Evolutionary conservation across 805 yeast species (phyloP).

Genomic region (Candida glaebosa): DNA sequence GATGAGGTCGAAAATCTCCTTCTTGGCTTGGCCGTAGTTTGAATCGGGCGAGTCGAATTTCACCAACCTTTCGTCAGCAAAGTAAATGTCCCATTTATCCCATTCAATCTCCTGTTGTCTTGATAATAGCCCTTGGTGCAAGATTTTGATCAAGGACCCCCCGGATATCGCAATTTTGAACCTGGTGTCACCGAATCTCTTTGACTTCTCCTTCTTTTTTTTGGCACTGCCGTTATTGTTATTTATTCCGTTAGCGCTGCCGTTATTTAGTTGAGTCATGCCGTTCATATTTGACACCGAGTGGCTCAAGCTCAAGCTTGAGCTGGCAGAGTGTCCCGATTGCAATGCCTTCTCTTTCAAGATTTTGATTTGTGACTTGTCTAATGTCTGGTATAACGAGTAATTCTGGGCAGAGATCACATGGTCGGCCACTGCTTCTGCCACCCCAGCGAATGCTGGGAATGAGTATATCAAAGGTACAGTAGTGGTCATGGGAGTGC

Average conservation of each 20-base stretch:
- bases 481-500: conserved; percentile 73
- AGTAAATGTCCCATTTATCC: conserved; percentile 94
- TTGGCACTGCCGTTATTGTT: too few relatives aligned
- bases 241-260: conserved; percentile 15
- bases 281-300: neutral
- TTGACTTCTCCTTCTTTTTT: conserved; percentile 35
- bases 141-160: conserved; percentile 84
- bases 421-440: conserved; percentile 96
- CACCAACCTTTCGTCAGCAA: conserved; percentile 94
- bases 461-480: conserved; percentile 93
- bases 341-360: conserved; percentile 24
- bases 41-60: conserved; percentile 80
- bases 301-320: conserved; percentile 6
- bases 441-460: conserved; percentile 84
- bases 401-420: conserved; percentile 83
- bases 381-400: conserved; percentile 49
- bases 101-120: conserved; percentile 74
- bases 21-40: conserved; percentile 85
- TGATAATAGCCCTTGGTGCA: conserved; percentile 78
- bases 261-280: neutral
- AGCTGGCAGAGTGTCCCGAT: conserved; percentile 2
- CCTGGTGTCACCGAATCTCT: conserved; percentile 59
- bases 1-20: conserved; percentile 73
- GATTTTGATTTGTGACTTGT: conserved; percentile 27
- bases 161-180: conserved; percentile 92